phyloP scores from a whole-genome alignment of 129 eudicot species.

The Saussurea involucrata region DNA sequence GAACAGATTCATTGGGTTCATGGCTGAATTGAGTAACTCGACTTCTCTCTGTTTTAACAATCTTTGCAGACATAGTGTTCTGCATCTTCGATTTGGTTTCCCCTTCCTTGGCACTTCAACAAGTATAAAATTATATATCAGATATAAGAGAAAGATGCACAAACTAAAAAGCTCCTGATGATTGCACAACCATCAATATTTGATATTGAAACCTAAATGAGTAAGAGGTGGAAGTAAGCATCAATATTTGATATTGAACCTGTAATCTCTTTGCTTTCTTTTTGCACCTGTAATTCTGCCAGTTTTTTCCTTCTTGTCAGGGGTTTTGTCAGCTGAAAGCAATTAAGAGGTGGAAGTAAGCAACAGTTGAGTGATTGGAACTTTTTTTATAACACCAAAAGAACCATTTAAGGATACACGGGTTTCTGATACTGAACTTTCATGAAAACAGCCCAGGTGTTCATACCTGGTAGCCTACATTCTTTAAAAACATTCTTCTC shows the following conservation, averaged over 20 bases:
- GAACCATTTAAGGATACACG: neutral
- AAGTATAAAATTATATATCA: slow-evolving; percentile 16
- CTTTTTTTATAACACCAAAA: slow-evolving; percentile 3
- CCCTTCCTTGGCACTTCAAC: slow-evolving; percentile 42
- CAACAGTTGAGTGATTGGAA: slow-evolving; percentile 4
- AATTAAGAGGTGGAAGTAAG: slow-evolving; percentile 28
- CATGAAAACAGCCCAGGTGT: slow-evolving; percentile 10
- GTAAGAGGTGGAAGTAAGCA: neutral
- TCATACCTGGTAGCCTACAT: slow-evolving; percentile 43
- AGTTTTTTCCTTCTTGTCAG: slow-evolving; percentile 29
- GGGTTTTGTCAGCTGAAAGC: slow-evolving; percentile 32
- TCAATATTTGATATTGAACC: slow-evolving; percentile 27
- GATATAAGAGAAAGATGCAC: slow-evolving; percentile 9
- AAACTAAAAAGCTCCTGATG: neutral
- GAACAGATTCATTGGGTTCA: slow-evolving; percentile 24
- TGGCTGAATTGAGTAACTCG: slow-evolving; percentile 17
- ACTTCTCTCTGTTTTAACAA: slow-evolving; percentile 42
- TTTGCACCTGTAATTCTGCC: slow-evolving; percentile 41
- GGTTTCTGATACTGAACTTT: slow-evolving; percentile 13
- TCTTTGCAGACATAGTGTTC: slow-evolving; percentile 33
- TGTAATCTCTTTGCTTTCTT: slow-evolving; percentile 61
- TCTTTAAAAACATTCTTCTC: slow-evolving; percentile 33
- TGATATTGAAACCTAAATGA: neutral
- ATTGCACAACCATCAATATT: slow-evolving; percentile 6
- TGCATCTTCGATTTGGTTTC: slow-evolving; percentile 33